Evolutionary conservation across 2,329 filamentous ascomycete species (phyloP).

Genomic region (Trichoderma sp.): DNA sequence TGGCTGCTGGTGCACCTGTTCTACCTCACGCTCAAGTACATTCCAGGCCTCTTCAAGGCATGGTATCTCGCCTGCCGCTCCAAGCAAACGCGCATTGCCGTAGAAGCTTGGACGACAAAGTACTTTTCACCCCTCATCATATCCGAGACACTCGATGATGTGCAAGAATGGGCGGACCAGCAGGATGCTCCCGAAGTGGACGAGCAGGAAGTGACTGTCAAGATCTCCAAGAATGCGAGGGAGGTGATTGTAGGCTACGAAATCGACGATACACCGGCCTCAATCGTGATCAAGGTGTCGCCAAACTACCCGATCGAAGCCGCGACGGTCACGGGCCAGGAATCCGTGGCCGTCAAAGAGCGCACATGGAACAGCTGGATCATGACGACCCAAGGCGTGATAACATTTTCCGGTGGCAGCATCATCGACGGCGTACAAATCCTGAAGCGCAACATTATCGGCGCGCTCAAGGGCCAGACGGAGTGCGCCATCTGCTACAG

Average conservation of each 20-base stretch:
- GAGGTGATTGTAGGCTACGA: conserved; percentile 84
- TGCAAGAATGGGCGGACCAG: conserved; percentile 61
- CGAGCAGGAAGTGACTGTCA: conserved; percentile 60
- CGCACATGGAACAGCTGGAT: conserved; percentile 93
- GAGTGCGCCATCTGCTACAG: conserved; percentile 98
- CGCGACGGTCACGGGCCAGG: conserved; percentile 72
- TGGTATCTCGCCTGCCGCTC: conserved; percentile 84
- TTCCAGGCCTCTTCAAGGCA: conserved; percentile 72
- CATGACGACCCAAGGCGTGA: conserved; percentile 82
- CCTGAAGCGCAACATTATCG: conserved; percentile 82
- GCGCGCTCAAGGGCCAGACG: conserved; percentile 84
- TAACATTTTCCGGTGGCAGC: conserved; percentile 86
- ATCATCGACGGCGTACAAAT: conserved; percentile 82
- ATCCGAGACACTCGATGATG: conserved; percentile 61
- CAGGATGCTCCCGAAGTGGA: conserved; percentile 49
- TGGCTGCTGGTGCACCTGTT: conserved; percentile 84
- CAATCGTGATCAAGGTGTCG: conserved; percentile 79
- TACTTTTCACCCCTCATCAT: conserved; percentile 74
- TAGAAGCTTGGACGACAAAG: conserved; percentile 82
- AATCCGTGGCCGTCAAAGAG: conserved; percentile 82
- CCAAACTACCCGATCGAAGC: conserved; percentile 77
- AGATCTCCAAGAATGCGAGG: conserved; percentile 64
- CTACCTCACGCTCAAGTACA: conserved; percentile 73
- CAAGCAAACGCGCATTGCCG: conserved; percentile 72
- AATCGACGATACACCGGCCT: conserved; percentile 81